phyloP scores from a whole-genome alignment of 805 yeast species.

The Zygotorulaspora florentina region DNA sequence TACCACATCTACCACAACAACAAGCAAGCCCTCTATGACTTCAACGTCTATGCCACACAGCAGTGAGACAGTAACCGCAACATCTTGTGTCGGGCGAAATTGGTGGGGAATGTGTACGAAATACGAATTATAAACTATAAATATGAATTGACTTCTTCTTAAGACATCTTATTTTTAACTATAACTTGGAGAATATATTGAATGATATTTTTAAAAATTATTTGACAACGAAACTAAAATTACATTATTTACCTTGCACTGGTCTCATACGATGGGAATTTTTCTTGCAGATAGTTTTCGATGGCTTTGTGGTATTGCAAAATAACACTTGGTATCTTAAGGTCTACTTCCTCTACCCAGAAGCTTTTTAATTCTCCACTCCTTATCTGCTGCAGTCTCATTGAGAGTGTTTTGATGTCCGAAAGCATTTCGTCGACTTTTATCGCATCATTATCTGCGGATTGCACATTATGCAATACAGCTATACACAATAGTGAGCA shows the following conservation, averaged over 20 bases:
- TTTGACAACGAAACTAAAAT: neutral
- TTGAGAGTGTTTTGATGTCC: constrained; percentile 20
- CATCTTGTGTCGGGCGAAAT: constrained; percentile 34
- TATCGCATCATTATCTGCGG: neutral
- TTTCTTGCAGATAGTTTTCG: constrained; percentile 19
- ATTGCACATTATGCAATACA: constrained; percentile 9
- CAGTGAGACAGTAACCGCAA: constrained; percentile 16
- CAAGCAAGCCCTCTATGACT: constrained; percentile 13
- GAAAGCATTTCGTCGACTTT: constrained; percentile 8
- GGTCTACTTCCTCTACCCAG: constrained; percentile 30
- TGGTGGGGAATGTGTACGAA: constrained; percentile 36
- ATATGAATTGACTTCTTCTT: neutral
- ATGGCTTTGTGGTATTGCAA: constrained; percentile 25
- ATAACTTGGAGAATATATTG: neutral
- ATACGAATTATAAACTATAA: constrained; percentile 13
- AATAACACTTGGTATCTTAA: constrained; percentile 25
- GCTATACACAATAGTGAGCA: constrained; percentile 14
- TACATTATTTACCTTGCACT: neutral
- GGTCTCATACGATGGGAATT: constrained; percentile 14
- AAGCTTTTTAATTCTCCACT: constrained; percentile 25
- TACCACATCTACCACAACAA: constrained; percentile 27
- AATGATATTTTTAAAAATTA: neutral
- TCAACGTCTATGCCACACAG: constrained; percentile 10
- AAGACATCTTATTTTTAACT: too few species aligned
- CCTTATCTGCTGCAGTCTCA: constrained; percentile 22